These are phyloP conservation scores for Verticillium zaregamsianum DNA, from an alignment of 2,329 filamentous ascomycete genomes.

Conservation along the genomic window DNA sequence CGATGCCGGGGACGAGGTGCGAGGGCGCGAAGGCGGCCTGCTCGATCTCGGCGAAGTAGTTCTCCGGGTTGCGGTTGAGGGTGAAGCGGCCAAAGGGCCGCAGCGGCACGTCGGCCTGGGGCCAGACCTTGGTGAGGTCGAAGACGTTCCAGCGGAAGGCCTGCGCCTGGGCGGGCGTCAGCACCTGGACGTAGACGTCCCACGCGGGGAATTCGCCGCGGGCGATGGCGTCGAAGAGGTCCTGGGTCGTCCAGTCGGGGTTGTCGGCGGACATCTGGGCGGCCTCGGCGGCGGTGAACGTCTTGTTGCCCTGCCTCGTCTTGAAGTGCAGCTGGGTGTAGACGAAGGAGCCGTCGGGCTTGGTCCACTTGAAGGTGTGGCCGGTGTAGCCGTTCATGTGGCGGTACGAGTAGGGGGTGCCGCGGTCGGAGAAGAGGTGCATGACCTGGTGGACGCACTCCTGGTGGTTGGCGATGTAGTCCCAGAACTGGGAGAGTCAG, in stretches of 20 bases:
- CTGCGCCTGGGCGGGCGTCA: constrained; percentile 58
- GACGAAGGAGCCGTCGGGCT: constrained; percentile 60
- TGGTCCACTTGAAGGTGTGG: constrained; percentile 64
- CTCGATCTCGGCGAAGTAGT: constrained; percentile 68
- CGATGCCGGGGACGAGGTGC: constrained; percentile 60
- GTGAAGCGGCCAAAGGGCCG: constrained; percentile 58
- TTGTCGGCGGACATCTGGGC: constrained; percentile 48
- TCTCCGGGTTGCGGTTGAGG: constrained; percentile 59
- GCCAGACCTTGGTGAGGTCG: constrained; percentile 68
- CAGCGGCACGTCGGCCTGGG: constrained; percentile 57
- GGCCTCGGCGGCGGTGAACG: constrained; percentile 54
- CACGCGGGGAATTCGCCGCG: constrained; percentile 58
- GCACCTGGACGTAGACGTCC: constrained; percentile 60
- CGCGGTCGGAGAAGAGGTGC: constrained; percentile 62
- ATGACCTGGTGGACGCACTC: constrained; percentile 62
- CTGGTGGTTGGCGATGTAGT: constrained; percentile 53
- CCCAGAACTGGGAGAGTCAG: constrained; percentile 15
- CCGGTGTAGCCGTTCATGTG: constrained; percentile 66
- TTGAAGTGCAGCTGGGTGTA: constrained; percentile 64
- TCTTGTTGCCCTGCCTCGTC: constrained; percentile 59
- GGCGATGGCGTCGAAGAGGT: constrained; percentile 61
- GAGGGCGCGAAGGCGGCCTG: constrained; percentile 64
- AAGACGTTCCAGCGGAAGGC: constrained; percentile 61
- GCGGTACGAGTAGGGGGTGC: constrained; percentile 61
- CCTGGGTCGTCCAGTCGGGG: constrained; percentile 59